Base-by-base conservation (phyloP, 495 filamentous ascomycete species). In the Annulohypoxylon stygium region DNA sequence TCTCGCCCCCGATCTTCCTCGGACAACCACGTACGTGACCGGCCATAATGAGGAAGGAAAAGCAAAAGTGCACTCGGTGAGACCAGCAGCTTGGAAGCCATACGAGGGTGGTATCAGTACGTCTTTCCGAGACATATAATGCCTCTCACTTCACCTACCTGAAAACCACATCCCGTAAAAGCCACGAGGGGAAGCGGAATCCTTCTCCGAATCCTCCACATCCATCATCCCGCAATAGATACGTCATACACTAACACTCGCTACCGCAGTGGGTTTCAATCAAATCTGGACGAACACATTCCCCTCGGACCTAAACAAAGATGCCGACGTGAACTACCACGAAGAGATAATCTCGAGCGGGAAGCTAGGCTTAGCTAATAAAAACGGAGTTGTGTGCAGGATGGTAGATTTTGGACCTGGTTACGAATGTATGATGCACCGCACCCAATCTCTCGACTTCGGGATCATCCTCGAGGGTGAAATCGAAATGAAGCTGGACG, bases 381-480 rank as follows among this genome's bases (percentile, higher is more conserved):
- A 82, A n/a, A 77, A 78, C 70, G 87, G 88, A 18, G 88, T 85
- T 3, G 86, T 91, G 1, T 80, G 87, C 1, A 84, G 90, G 9
- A 85, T 84, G 65, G 89, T 91, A 14, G 90, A 92, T 70, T 88
- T 92, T 37, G 80, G 81, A 0, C 90, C 90, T 0, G 81, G 79
- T 6, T 78, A 83, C 68, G 81, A 81, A 23, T 86, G 83, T 68
- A 82, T 84, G 62, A 88, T 95, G 87, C 93, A 95, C 67, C 85
- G 92, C 0, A 94, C 93, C 2, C 84, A 89, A 74, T 89, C 86
- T 14, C 79, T 96, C 3, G 93, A 95, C 70, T 94, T 92, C 59
- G 92, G 92, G 3, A 85, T 94, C 64, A 87, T 96, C 26, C 65
- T 96, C n/a, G 92, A 94, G 75, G 93, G 93, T 0, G 77, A 87